phyloP scores from a whole-genome alignment of 352 stramenopile genomes.

The Aphanomyces cochlioides region DNA sequence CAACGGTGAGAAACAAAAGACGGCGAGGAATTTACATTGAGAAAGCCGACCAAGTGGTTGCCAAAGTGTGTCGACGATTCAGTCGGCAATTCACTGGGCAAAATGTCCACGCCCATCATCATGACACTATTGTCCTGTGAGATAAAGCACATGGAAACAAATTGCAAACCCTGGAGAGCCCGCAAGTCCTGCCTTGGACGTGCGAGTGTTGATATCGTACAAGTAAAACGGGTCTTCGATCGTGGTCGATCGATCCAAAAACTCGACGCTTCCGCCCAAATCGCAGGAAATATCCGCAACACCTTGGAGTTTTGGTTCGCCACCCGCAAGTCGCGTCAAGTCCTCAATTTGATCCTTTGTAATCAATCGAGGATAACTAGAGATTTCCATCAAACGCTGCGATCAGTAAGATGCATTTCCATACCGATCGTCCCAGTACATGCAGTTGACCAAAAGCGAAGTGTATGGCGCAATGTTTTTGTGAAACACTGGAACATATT shows the following conservation, averaged over 20 bases:
- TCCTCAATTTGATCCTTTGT: slow-evolving; percentile 87
- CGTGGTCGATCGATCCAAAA: slow-evolving; percentile 88
- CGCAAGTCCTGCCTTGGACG: slow-evolving; percentile 67
- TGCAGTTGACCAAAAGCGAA: slow-evolving; percentile 93
- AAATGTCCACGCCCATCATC: slow-evolving; percentile 94
- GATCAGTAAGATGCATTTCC: no score
- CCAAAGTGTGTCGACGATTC: slow-evolving; percentile 95
- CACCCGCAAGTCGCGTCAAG: slow-evolving; percentile 43
- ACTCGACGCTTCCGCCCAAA: slow-evolving; percentile 91
- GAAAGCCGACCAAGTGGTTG: slow-evolving; percentile 86
- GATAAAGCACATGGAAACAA: neutral
- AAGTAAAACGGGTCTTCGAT: slow-evolving; percentile 94
- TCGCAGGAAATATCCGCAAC: slow-evolving; percentile 96
- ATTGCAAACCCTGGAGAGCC: slow-evolving; percentile 34
- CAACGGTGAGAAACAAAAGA: neutral
- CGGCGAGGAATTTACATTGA: slow-evolving; percentile 38
- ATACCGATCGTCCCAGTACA: slow-evolving; percentile 94
- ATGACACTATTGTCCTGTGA: slow-evolving; percentile 63
- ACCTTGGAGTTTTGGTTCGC: slow-evolving; percentile 82
- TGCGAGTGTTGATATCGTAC: slow-evolving; percentile 76
- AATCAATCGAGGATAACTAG: slow-evolving; percentile 85
- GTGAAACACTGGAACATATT: slow-evolving; percentile 91
- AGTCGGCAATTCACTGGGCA: slow-evolving; percentile 91
- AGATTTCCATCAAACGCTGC: neutral
- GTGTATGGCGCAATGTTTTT: slow-evolving; percentile 84